These are phyloP conservation scores for Termitomyces sp. DNA, from an alignment of 1,284 basidiomycete genomes.

Conservation along the genomic window DNA sequence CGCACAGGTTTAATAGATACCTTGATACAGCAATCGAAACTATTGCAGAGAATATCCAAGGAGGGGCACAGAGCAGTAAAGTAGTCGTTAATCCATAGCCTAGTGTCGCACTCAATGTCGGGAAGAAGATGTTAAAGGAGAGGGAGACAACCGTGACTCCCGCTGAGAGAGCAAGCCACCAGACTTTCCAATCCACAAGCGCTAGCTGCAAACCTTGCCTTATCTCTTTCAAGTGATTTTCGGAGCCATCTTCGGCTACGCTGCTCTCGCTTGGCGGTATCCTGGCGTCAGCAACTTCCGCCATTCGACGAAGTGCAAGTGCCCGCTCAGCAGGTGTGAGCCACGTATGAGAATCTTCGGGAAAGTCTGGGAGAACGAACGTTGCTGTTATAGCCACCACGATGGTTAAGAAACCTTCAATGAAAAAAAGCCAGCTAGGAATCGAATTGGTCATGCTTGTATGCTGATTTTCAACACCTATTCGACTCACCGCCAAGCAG, in stretches of 20 bases:
- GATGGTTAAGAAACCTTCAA: constrained; percentile 67
- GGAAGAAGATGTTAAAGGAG: constrained; percentile 77
- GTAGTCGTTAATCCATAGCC: constrained; percentile 63
- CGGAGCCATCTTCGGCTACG: neutral
- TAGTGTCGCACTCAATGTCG: constrained; percentile 65
- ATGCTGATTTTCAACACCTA: neutral
- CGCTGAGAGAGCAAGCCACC: constrained; percentile 52
- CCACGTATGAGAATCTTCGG: constrained; percentile 55
- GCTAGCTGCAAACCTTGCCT: constrained; percentile 52
- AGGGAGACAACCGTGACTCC: constrained; percentile 50
- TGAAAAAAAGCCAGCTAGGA: constrained; percentile 68
- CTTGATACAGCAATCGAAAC: constrained; percentile 46
- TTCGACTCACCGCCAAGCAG: constrained; percentile 58
- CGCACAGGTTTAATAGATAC: constrained; percentile 25
- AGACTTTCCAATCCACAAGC: constrained; percentile 71
- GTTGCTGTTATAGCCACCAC: constrained; percentile 55
- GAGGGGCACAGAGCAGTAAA: constrained; percentile 73
- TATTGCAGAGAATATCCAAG: constrained; percentile 67
- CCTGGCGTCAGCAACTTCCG: constrained; percentile 58
- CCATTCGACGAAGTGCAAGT: constrained; percentile 68
- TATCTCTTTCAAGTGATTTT: constrained; percentile 18
- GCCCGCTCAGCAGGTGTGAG: constrained; percentile 57
- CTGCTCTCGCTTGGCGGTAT: constrained; percentile 24
- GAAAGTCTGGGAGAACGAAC: constrained; percentile 78
- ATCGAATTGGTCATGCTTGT: neutral